Percentiles rank a stretch among this genome's conserved stretches.
Conservation (phyloP, 2,329 filamentous ascomycete genomes). For the Fusarium algeriense region DNA sequence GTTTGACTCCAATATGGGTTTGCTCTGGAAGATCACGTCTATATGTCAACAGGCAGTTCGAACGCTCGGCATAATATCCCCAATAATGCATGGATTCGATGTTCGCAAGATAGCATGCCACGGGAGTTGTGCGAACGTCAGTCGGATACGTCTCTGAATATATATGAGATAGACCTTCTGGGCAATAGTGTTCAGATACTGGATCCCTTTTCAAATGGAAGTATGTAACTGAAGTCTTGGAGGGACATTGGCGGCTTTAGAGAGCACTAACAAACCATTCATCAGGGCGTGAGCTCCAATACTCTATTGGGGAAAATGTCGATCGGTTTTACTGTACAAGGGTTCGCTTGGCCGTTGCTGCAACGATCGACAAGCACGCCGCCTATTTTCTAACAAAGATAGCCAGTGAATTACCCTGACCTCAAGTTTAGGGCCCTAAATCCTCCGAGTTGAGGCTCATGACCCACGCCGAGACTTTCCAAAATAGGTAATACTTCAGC, state of each 20-base stretch:
- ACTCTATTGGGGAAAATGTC: neutral
- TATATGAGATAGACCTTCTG: neutral
- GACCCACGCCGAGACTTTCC: neutral
- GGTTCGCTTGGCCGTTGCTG: neutral
- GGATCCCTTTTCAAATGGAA: neutral
- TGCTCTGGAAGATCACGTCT: too few species aligned
- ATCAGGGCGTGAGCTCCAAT: neutral
- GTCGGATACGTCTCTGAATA: neutral
- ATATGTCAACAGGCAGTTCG: too few species aligned
- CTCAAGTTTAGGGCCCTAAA: neutral
- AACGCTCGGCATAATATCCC: too few species aligned
- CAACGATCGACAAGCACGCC: neutral
- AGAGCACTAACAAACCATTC: neutral
- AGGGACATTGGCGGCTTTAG: neutral
- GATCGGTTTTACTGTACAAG: neutral
- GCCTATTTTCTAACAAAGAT: neutral
- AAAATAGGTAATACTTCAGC: neutral
- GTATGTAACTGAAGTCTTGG: neutral
- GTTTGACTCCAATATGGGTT: too few species aligned
- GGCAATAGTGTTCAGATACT: neutral
- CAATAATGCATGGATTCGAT: too few species aligned
- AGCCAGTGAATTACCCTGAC: neutral
- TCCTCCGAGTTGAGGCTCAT: neutral
- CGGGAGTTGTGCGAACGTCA: neutral
- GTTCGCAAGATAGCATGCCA: neutral